phyloP scores from a whole-genome alignment of 306 rosid genomes.

The Lotus japonicus region DNA sequence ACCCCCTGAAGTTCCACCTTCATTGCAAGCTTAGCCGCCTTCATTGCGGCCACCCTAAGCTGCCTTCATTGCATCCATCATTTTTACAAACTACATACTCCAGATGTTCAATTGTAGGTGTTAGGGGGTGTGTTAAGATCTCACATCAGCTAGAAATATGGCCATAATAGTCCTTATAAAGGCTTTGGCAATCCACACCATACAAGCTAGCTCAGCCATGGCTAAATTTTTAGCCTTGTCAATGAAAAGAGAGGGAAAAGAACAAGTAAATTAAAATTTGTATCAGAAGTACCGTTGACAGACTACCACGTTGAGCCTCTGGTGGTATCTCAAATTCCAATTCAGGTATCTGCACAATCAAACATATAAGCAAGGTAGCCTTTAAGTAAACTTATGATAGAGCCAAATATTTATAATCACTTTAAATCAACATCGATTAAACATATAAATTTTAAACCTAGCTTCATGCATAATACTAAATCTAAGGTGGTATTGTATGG shows the following conservation, averaged over 20 bases:
- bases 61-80: no score
- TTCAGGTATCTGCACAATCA: conserved; percentile 71
- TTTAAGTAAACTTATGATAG: neutral
- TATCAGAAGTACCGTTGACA: conserved; percentile 69
- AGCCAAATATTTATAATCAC: neutral
- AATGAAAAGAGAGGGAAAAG: neutral
- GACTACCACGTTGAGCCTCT: conserved; percentile 86
- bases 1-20: no score
- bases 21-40: no score
- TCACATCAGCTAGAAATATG: no score
- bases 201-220: no score
- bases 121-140: no score
- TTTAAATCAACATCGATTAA: neutral
- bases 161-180: no score
- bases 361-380: conserved; percentile 4
- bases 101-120: no score
- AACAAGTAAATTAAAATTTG: neutral
- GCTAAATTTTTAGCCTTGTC: neutral
- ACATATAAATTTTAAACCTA: neutral
- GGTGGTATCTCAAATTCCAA: conserved; percentile 94
- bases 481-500: neutral
- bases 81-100: no score
- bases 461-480: neutral
- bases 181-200: no score
- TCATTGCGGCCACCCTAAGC: no score